Conservation (phyloP, 2,329 filamentous ascomycete species). For the Diatrype stigma region DNA sequence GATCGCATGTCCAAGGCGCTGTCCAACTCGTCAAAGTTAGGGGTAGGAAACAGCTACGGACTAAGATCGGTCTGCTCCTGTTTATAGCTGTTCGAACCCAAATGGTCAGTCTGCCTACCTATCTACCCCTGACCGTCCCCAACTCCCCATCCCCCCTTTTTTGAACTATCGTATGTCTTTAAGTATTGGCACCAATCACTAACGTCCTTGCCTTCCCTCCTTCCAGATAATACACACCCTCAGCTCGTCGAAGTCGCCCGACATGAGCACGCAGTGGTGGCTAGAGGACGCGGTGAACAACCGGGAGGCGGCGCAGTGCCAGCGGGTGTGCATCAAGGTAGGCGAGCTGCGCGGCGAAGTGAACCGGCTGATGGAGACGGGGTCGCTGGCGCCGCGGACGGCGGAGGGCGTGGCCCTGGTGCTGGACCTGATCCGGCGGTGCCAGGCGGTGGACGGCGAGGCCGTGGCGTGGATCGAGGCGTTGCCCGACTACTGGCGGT, state of each 20-base stretch:
- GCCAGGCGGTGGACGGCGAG: slow-evolving; percentile 49
- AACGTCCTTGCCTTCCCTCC: slow-evolving; percentile 6
- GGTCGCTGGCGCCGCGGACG: slow-evolving; percentile 38
- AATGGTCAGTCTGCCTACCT: slow-evolving; percentile 41
- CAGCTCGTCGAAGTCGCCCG: slow-evolving; percentile 46
- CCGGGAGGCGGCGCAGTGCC: slow-evolving; percentile 42
- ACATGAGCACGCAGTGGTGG: slow-evolving; percentile 58
- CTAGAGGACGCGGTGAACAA: slow-evolving; percentile 49
- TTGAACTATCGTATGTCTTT: too few relatives aligned
- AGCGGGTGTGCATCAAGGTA: slow-evolving; percentile 49
- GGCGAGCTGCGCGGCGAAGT: slow-evolving; percentile 53
- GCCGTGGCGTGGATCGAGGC: slow-evolving; percentile 46
- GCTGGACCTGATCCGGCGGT: slow-evolving; percentile 46
- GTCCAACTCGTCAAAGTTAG: slow-evolving; percentile 56
- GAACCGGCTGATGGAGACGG: slow-evolving; percentile 47
- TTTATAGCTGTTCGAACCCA: slow-evolving; percentile 59
- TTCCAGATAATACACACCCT: slow-evolving; percentile 54
- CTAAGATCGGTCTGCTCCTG: slow-evolving; percentile 48
- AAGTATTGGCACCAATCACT: too few relatives aligned
- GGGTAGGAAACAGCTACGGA: slow-evolving; percentile 50
- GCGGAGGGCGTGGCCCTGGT: slow-evolving; percentile 48
- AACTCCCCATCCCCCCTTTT: background rate
- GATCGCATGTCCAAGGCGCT: slow-evolving; percentile 61
- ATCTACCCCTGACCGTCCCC: background rate
- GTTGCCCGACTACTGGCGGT: slow-evolving; percentile 47